Evolutionary conservation across 2,329 filamentous ascomycete species (phyloP), one percentile per base, ranked within the genome.

Genomic region (Geosmithia morbida): DNA sequence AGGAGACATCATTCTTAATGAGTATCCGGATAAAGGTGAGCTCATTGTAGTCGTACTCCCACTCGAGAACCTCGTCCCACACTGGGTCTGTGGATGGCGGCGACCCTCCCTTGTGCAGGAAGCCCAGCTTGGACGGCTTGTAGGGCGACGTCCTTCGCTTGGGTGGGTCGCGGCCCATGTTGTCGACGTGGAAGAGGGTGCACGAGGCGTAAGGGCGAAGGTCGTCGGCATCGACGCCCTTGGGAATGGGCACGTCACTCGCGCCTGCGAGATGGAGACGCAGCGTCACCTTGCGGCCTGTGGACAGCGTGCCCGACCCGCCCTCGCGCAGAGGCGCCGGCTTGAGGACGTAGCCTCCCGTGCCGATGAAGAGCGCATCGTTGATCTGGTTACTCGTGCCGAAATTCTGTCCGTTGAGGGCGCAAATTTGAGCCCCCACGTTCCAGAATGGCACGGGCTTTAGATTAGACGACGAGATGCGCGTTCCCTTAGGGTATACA

Each of bases 361-460:
- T 77, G 13, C 78, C 79, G 44, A 67, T 70, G 59, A 85, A 84
- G 0, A 85, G 65, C 0, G 80, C 81, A 55, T 83, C 79, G 56
- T 84, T 84, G 52, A 84, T 66, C 59, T 84, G 81, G 65, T 81
- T 79, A 55, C 71, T 71, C 7, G 73, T 72, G 33, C 77, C 78
- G 52, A 83, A 85, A 0, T 72, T 81, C 56, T 85, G 81, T 75
- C 79, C 81, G 61, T 85, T 85, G 46, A 85, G 67, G 2, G 81
- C 81, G 56, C 78, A 83, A 44, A 85, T 79, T 54, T 85, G 81
- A 2, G 80, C 79, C 1, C 81, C 81, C 3, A 83, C 58, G 7
- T 70, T 77, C 81, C 81, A 85, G 57, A 81, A 84, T 0, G 72
- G 69, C 0, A 79, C 70, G 0, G 78, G 79, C 47, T 70, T 69